phyloP scores from a whole-genome alignment of 352 stramenopile genomes.

The Pythium apleroticum region DNA sequence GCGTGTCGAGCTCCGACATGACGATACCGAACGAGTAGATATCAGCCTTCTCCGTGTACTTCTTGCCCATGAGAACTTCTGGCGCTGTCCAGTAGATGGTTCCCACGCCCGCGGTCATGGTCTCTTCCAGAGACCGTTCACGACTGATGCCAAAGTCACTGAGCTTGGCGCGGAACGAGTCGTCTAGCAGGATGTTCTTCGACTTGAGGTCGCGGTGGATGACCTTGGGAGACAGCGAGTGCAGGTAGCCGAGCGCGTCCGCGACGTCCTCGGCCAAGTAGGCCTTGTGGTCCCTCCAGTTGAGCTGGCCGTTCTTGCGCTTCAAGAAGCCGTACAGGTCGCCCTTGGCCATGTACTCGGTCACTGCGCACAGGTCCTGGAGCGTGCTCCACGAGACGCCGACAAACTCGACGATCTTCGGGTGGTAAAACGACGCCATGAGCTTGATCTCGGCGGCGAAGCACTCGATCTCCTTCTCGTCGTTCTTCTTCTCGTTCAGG shows the following conservation, averaged over 20 bases:
- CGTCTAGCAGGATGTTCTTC: conserved; percentile 71
- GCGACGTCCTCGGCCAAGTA: conserved; percentile 74
- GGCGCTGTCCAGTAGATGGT: conserved; percentile 86
- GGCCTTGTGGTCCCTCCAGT: conserved; percentile 75
- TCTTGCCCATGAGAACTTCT: conserved; percentile 78
- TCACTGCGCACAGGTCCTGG: conserved; percentile 72
- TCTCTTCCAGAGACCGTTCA: conserved; percentile 75
- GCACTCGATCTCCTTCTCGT: conserved; percentile 83
- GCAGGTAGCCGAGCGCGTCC: conserved; percentile 69
- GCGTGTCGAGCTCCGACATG: conserved; percentile 78
- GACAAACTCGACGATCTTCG: conserved; percentile 83
- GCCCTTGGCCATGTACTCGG: conserved; percentile 81
- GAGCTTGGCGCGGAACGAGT: conserved; percentile 62
- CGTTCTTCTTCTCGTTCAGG: conserved; percentile 76
- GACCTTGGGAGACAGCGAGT: conserved; percentile 64
- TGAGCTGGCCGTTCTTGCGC: conserved; percentile 58
- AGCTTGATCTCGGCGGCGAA: conserved; percentile 86
- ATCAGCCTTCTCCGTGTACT: conserved; percentile 84
- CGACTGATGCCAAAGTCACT: conserved; percentile 82
- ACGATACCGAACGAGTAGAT: conserved; percentile 87
- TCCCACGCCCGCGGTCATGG: conserved; percentile 78
- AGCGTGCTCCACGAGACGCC: conserved; percentile 74
- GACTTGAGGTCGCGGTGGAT: conserved; percentile 82
- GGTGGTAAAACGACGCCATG: conserved; percentile 79
- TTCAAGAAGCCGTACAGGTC: conserved; percentile 79